phyloP scores from a whole-genome alignment of 1,284 basidiomycete genomes.

The Tilletia indica region DNA sequence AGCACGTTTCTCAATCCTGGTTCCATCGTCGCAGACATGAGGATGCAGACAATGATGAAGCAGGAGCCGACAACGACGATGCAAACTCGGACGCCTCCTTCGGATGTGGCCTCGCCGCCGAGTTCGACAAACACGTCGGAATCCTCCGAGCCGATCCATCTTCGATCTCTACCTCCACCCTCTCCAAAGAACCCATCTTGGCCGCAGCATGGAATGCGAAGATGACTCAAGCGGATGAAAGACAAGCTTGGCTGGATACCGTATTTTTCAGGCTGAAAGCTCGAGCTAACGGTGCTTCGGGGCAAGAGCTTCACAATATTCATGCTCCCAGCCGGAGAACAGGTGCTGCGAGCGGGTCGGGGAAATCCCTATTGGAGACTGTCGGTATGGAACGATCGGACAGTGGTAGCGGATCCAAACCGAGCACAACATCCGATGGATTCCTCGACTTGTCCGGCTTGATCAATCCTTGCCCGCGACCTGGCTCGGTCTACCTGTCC shows the following conservation, averaged over 20 bases:
- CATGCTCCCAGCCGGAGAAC: too few species aligned
- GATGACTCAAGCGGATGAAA: constrained; percentile 1
- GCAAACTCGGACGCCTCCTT: constrained; percentile 9
- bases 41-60: neutral
- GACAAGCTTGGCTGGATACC: constrained; percentile 13
- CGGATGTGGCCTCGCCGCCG: constrained; percentile 11
- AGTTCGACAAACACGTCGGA: constrained; percentile 10
- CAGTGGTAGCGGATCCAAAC: neutral
- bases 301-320: neutral
- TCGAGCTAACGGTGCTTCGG: neutral
- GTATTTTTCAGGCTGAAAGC: constrained; percentile 14
- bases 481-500: neutral
- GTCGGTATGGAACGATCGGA: neutral
- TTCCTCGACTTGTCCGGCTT: constrained; percentile 5
- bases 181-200: neutral
- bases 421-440: neutral
- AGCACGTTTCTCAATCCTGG: constrained; percentile 4
- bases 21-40: constrained; percentile 8
- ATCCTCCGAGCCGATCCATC: constrained; percentile 4
- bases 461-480: constrained; percentile 11
- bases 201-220: constrained; percentile 11
- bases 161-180: neutral
- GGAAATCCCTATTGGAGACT: too few species aligned
- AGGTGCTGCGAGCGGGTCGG: too few species aligned
- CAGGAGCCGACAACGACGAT: neutral